Conservation (phyloP, 2,329 filamentous ascomycete species). For the Penicillium sp. region DNA sequence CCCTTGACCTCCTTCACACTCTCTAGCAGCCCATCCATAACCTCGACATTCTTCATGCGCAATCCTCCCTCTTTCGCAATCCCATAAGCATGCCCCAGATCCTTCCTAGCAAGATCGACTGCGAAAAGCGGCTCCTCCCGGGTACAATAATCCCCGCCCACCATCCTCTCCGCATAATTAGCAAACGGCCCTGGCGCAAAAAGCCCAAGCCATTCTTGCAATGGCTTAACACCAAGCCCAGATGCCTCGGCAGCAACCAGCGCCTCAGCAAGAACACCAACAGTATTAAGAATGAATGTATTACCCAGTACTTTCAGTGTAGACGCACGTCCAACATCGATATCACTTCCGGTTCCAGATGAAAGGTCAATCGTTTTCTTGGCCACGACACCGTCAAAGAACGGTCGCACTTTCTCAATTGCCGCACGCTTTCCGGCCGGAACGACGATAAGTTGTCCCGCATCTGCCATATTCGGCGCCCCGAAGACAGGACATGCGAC, state of each 20-base stretch:
- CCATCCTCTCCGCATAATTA: constrained; percentile 73
- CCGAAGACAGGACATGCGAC: constrained; percentile 64
- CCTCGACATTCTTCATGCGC: constrained; percentile 63
- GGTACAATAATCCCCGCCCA: constrained; percentile 72
- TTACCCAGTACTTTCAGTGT: constrained; percentile 83
- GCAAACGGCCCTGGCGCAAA: constrained; percentile 76
- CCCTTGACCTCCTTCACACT: constrained; percentile 69
- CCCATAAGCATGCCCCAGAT: constrained; percentile 69
- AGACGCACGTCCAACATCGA: constrained; percentile 69
- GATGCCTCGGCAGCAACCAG: constrained; percentile 77
- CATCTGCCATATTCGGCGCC: constrained; percentile 50
- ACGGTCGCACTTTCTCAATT: constrained; percentile 66
- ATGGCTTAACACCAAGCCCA: constrained; percentile 67
- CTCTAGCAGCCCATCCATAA: constrained; percentile 67
- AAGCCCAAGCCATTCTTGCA: constrained; percentile 69
- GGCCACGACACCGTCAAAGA: constrained; percentile 70
- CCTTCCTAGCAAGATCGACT: constrained; percentile 79
- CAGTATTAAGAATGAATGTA: constrained; percentile 79
- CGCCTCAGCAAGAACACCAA: constrained; percentile 75
- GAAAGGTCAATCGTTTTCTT: constrained; percentile 22
- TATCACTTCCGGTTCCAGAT: constrained; percentile 51
- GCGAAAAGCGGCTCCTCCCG: constrained; percentile 77
- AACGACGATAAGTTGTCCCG: constrained; percentile 70
- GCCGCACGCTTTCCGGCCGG: constrained; percentile 63
- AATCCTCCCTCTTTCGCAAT: constrained; percentile 65